Conservation (phyloP, 2,329 filamentous ascomycete species). For the Lachnellula subtilissima region DNA sequence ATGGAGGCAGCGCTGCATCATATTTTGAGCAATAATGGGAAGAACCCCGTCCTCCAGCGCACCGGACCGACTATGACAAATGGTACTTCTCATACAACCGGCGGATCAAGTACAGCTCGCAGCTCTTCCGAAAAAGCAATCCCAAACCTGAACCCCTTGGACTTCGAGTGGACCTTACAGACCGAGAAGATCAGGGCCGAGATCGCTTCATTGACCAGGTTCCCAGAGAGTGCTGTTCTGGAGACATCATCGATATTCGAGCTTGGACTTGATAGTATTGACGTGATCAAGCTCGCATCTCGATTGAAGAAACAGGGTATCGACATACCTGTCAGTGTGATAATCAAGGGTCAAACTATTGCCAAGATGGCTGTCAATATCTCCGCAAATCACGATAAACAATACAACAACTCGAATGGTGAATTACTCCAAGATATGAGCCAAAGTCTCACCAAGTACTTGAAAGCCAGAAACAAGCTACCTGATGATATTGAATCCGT, state of each 20-base stretch:
- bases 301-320: slow-evolving; percentile 59
- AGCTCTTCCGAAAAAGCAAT: not conserved
- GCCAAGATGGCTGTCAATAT: slow-evolving; percentile 46
- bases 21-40: slow-evolving; percentile 15
- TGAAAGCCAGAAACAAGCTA: slow-evolving; percentile 33
- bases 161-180: slow-evolving; percentile 56
- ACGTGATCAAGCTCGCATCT: slow-evolving; percentile 78
- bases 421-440: slow-evolving; percentile 26
- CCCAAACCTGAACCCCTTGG: slow-evolving; percentile 36
- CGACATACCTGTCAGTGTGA: slow-evolving; percentile 63
- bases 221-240: slow-evolving; percentile 46
- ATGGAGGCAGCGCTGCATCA: slow-evolving; percentile 33
- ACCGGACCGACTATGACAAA: not conserved
- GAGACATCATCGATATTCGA: slow-evolving; percentile 67
- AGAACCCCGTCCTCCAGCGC: slow-evolving; percentile 6
- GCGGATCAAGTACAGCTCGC: not conserved
- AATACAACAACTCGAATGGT: not conserved
- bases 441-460: slow-evolving; percentile 35
- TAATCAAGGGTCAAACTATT: slow-evolving; percentile 70
- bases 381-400: slow-evolving; percentile 6
- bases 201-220: slow-evolving; percentile 57
- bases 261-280: slow-evolving; percentile 86
- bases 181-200: slow-evolving; percentile 53
- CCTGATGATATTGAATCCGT: slow-evolving; percentile 49
- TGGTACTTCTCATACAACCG: not conserved